Percentiles rank a stretch among this genome's conserved stretches.
Evolutionary conservation across 441 rosid species (phyloP).

Genomic region (Pelargonium cotyledonis): DNA sequence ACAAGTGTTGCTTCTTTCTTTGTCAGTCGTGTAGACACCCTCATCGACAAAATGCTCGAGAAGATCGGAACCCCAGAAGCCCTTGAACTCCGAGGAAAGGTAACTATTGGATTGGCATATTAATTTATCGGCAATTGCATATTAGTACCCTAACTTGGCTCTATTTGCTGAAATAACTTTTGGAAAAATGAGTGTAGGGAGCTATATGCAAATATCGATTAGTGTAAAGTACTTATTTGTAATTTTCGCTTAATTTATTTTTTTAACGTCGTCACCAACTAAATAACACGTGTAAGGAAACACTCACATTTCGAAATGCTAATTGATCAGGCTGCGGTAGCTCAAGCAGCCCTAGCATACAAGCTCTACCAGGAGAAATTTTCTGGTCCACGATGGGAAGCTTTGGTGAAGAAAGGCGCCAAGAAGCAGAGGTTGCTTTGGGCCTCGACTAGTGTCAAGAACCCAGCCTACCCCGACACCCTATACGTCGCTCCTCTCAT

Average conservation of each 20-base stretch:
- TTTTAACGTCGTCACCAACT: too few species aligned
- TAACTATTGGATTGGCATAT: conserved; percentile 15
- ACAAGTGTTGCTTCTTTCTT: conserved; percentile 98
- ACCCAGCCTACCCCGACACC: conserved; percentile 86
- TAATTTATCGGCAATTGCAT: background rate
- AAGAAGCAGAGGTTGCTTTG: conserved; percentile 93
- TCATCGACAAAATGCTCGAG: conserved; percentile 90
- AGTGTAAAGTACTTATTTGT: too few species aligned
- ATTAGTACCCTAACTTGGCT: too few species aligned
- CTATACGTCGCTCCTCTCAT: conserved; percentile 82
- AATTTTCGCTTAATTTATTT: too few species aligned
- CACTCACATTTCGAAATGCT: too few species aligned
- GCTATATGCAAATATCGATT: too few species aligned
- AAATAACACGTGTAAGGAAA: background rate
- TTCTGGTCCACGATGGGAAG: conserved; percentile 98
- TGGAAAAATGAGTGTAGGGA: too few species aligned
- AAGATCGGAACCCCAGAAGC: conserved; percentile 90
- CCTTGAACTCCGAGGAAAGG: conserved; percentile 95
- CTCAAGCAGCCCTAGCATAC: conserved; percentile 93
- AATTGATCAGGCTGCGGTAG: conserved; percentile 79
- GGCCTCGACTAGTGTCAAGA: conserved; percentile 99
- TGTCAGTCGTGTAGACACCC: conserved; percentile 93
- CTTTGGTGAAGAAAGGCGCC: conserved; percentile 88
- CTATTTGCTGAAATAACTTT: too few species aligned
- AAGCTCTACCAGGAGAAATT: conserved; percentile 92